These are phyloP conservation scores for Stemphylium lycopersici DNA, from an alignment of 2,329 filamentous ascomycete genomes.

Conservation along the genomic window DNA sequence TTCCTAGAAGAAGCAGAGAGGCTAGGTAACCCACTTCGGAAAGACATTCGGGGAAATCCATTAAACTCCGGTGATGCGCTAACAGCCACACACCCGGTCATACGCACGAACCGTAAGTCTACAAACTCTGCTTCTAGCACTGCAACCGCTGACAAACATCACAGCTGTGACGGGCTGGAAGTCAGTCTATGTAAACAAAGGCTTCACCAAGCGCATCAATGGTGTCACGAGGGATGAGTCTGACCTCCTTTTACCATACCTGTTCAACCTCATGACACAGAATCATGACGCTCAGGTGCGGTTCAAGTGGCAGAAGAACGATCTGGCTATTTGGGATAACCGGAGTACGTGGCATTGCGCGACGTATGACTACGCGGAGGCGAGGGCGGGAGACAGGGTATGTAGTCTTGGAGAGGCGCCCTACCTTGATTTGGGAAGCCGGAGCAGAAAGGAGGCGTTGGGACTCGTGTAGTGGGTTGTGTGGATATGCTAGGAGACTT, in stretches of 20 bases:
- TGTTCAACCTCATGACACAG: conserved; percentile 53
- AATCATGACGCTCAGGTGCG: conserved; percentile 61
- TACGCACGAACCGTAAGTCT: conserved; percentile 62
- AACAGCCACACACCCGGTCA: conserved; percentile 61
- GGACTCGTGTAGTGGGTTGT: neutral
- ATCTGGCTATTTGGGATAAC: conserved; percentile 70
- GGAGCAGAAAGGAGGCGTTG: conserved; percentile 5
- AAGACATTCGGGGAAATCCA: conserved; percentile 53
- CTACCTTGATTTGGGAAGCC: conserved; percentile 60
- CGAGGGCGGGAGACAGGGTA: conserved; percentile 58
- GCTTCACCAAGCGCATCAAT: conserved; percentile 51
- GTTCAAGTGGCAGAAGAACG: conserved; percentile 52
- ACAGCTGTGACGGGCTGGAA: conserved; percentile 67
- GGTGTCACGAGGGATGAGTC: conserved; percentile 55
- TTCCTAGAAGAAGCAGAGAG: conserved; percentile 37
- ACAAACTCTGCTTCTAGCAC: neutral
- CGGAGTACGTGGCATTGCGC: conserved; percentile 64
- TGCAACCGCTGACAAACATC: no score
- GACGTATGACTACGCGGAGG: conserved; percentile 67
- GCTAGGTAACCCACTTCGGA: conserved; percentile 36
- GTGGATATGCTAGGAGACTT: no score
- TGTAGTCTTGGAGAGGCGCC: conserved; percentile 63
- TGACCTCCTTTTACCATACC: conserved; percentile 51
- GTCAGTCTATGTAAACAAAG: conserved; percentile 45
- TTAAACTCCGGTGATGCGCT: conserved; percentile 61